These are phyloP conservation scores for Polygonum aviculare DNA, from an alignment of 148 eudicot genomes.

Conservation along the genomic window DNA sequence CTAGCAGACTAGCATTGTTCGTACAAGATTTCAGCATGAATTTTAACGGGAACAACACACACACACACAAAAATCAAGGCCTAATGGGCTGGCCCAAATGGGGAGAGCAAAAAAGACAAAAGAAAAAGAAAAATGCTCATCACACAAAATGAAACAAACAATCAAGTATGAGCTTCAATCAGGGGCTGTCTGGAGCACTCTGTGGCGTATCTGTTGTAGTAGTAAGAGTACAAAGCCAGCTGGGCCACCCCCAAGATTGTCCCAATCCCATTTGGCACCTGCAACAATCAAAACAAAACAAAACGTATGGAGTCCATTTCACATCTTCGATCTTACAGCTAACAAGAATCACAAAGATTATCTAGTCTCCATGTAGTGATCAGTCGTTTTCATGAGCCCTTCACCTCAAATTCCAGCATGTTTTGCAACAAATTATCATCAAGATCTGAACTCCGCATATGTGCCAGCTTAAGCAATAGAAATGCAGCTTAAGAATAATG, in stretches of 20 bases:
- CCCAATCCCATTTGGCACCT: constrained; percentile 53
- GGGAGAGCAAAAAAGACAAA: not conserved
- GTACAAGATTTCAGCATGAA: not conserved
- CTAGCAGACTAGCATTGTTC: not conserved
- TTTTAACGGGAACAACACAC: not conserved
- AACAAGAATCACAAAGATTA: not conserved
- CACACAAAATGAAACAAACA: not conserved
- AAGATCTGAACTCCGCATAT: not conserved
- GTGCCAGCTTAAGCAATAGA: not conserved
- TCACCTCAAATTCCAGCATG: not conserved
- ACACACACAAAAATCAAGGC: not conserved
- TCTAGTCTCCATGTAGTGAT: not conserved
- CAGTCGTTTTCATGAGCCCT: not conserved
- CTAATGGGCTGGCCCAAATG: not conserved
- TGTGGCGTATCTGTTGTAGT: constrained; percentile 21
- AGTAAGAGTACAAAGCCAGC: constrained; percentile 30
- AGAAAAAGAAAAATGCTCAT: not conserved
- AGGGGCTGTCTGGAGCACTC: constrained; percentile 15
- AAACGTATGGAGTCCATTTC: not conserved
- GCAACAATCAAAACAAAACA: not conserved
- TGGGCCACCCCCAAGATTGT: constrained; percentile 29
- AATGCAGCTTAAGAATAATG: not conserved
- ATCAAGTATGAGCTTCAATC: not conserved
- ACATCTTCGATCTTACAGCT: not conserved
- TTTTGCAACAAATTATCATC: not conserved